Evolutionary conservation across 2,329 filamentous ascomycete genomes (phyloP), one percentile per base, ranked within the genome.

Genomic region (Paracamarosporium sp.): DNA sequence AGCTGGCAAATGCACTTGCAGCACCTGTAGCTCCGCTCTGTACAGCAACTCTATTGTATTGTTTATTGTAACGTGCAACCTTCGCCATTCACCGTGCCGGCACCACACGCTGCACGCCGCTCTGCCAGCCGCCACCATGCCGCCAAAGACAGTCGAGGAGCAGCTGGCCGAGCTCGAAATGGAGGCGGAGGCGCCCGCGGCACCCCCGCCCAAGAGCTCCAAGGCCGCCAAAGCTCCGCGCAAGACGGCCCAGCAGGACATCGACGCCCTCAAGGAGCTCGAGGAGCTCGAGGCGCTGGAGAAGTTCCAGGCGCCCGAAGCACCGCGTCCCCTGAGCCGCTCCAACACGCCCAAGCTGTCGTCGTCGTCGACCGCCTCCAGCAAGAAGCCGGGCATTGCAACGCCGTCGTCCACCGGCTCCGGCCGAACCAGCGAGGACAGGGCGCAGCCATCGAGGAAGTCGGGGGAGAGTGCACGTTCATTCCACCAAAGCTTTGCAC

Each of bases 191-290:
- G 68, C 65, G 44, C 69, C 68, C 46, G 62, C 68, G 40, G 66
- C 71, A 45, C 68, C 73, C 60, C 70, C 69, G 55, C 66, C 70
- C 53, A 72, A 75, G 64, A 64, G 61, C 48, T 61, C 67, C 60
- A 86, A 86, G 72, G 62, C 57, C 20, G 38, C 69, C 63, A 82
- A 84, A 53, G 78, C 83, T 20, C 72, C 80, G 50, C 72, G 77
- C 54, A 67, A 76, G 59, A 73, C 75, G 60, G 69, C 76, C 54
- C 76, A 76, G 45, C 69, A 76, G 28, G 74, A 81, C 68, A 85
- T 91, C 67, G 93, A 97, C 74, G 87, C 94, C 56, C 85, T 98
- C 36, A 93, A 93, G 61, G 93, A 97, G 68, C 86, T 98, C 60
- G 92, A 96, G 75, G 88, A 89, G 67, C 86, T 96, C 41, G 91